Evolutionary conservation across 805 yeast genomes (phyloP), one percentile per base, ranked within the genome.

Genomic region (Starmerella ratchasimensis): DNA sequence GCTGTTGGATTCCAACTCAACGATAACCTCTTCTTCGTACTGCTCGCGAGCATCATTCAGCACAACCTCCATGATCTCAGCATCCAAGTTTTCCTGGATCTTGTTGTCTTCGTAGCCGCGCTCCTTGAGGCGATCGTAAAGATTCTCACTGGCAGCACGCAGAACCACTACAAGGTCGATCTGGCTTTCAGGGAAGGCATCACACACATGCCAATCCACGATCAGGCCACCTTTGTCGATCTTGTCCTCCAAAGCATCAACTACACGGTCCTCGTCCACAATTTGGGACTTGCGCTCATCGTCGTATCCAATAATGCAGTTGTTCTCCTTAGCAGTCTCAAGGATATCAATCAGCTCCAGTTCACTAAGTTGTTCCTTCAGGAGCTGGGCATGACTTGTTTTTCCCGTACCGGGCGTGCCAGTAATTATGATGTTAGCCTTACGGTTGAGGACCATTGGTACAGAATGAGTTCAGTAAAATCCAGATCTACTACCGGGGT

Each of bases 191-290:
- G 97, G 97, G 54, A 90, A 88, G 16, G 82, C 72, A 53, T 90
- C 98, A 60, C 94, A 83, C 31, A 88, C 90, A 56, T 90, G 99
- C 98, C 98, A 90, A 58, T 90, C 99, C 10, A 90, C 67, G 7
- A 90, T 64, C n/a, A 69, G 66, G 1, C 93, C 94, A n/a, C 99
- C 99, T 45, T 72, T 64, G 37, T 77, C 78, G 34, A 86, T 63
- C 28, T 77, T 69, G 5, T 77, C 76, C 56, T 86, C 95, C 34
- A 90, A 59, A 18, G 72, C 71, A 56, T 90, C 97, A 41, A 84
- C 59, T 11, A 88, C 63, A 48, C 74, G 76, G 53, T 90, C 97
- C 52, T 88, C 98, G 59, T 90, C 95, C 4, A 88, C 95, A 28
- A 88, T 81, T 34, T 77, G 71, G 2, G 93, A 73, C 51, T 88